Conservation (phyloP, 768 basidiomycete genomes). For the Kwoniella dendrophila region DNA sequence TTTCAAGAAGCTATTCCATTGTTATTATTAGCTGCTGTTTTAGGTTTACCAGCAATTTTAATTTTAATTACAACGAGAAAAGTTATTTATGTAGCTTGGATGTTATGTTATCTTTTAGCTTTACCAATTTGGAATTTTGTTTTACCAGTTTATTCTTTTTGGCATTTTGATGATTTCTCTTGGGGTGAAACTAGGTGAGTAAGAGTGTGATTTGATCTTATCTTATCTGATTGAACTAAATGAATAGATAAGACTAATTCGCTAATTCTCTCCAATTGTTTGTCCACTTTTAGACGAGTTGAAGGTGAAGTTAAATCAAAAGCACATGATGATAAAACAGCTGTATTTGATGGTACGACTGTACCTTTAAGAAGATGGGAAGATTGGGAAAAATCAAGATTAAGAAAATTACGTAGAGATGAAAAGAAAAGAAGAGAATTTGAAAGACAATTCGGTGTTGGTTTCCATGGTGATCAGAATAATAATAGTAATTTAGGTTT, state of each 20-base stretch:
- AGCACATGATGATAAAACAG: constrained; percentile 65
- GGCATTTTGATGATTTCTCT: constrained; percentile 99
- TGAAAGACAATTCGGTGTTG: constrained; percentile 63
- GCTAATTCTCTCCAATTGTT: constrained; percentile 13
- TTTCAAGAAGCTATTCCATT: constrained; percentile 95
- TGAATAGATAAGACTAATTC: neutral
- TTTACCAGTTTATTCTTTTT: constrained; percentile 92
- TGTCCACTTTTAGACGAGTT: constrained; percentile 69
- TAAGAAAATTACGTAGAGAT: constrained; percentile 86
- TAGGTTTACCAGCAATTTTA: constrained; percentile 88
- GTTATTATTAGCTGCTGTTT: constrained; percentile 81
- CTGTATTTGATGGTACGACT: constrained; percentile 61
- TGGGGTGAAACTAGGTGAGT: constrained; percentile 97
- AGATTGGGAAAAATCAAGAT: constrained; percentile 95
- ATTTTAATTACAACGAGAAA: constrained; percentile 94
- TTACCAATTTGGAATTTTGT: constrained; percentile 96
- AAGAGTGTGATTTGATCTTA: constrained; percentile 27
- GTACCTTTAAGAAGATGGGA: constrained; percentile 98
- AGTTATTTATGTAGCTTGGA: constrained; percentile 95
- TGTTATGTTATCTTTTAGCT: constrained; percentile 89
- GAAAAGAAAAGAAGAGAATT: constrained; percentile 68
- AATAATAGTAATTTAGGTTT: too few species aligned
- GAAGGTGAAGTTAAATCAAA: constrained; percentile 82
- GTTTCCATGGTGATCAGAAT: constrained; percentile 38
- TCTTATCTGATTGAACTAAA: neutral